These are phyloP conservation scores for Protostelium mycophagum DNA, from an alignment of 78 protist genomes.

Conservation along the genomic window DNA sequence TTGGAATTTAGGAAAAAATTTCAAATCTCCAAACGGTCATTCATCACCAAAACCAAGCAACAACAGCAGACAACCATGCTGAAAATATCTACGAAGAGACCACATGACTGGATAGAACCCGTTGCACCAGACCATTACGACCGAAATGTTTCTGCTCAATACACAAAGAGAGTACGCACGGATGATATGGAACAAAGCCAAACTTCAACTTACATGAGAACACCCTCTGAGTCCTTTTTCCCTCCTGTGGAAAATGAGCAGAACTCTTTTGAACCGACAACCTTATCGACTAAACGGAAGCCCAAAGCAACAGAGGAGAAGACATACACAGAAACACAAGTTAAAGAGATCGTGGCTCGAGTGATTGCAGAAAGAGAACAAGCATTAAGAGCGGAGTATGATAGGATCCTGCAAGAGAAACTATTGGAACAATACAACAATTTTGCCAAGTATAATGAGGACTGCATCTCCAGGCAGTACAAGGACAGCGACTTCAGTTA, in stretches of 20 bases:
- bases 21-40: no score
- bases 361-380: slow-evolving; percentile 45
- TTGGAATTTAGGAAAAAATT: no score
- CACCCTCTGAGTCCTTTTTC: not conserved
- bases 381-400: slow-evolving; percentile 39
- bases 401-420: slow-evolving; percentile 44
- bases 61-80: no score
- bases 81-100: not conserved
- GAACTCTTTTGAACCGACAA: not conserved
- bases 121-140: not conserved
- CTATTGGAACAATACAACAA: slow-evolving; percentile 49
- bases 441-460: slow-evolving; percentile 49
- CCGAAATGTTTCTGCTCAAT: not conserved
- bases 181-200: no score
- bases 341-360: slow-evolving; percentile 34
- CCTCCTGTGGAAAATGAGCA: not conserved
- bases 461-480: slow-evolving; percentile 46
- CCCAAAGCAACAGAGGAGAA: not conserved
- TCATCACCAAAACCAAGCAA: no score
- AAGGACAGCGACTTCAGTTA: slow-evolving; percentile 48
- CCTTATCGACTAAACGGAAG: not conserved
- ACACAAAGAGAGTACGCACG: not conserved
- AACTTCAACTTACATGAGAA: no score
- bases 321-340: slow-evolving; percentile 45
- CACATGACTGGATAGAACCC: not conserved